These are phyloP conservation scores for Neurospora sp. DNA, from an alignment of 495 filamentous ascomycete species.

Conservation along the genomic window DNA sequence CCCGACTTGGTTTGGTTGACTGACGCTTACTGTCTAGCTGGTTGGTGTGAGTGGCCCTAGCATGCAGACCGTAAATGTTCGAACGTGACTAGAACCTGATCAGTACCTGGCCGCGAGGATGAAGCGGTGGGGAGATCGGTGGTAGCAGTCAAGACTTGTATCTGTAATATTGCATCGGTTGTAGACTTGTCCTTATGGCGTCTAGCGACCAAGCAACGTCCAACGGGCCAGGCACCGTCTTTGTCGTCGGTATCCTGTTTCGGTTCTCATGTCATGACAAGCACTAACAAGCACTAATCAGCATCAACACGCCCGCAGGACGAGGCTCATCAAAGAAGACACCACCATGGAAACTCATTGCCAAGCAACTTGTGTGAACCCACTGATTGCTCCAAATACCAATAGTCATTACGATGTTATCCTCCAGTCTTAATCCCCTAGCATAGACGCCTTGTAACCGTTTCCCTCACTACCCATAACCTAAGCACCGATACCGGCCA, in stretches of 20 bases:
- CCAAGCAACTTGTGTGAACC: neutral
- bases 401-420: neutral
- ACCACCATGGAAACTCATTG: neutral
- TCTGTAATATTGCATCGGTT: neutral
- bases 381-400: neutral
- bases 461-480: neutral
- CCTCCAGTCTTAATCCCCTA: neutral
- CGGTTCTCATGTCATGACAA: neutral
- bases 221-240: neutral
- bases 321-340: neutral
- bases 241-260: neutral
- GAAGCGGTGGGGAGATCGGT: neutral
- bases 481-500: neutral
- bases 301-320: neutral
- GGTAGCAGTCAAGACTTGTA: neutral
- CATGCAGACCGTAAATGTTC: neutral
- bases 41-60: no score
- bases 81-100: neutral
- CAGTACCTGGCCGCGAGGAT: neutral
- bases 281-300: neutral
- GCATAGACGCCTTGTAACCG: neutral
- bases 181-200: neutral
- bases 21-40: no score
- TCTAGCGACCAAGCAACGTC: neutral
- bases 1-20: neutral